Conservation (phyloP, 2,329 filamentous ascomycete species). For the Aureobasidium melanogenum region DNA sequence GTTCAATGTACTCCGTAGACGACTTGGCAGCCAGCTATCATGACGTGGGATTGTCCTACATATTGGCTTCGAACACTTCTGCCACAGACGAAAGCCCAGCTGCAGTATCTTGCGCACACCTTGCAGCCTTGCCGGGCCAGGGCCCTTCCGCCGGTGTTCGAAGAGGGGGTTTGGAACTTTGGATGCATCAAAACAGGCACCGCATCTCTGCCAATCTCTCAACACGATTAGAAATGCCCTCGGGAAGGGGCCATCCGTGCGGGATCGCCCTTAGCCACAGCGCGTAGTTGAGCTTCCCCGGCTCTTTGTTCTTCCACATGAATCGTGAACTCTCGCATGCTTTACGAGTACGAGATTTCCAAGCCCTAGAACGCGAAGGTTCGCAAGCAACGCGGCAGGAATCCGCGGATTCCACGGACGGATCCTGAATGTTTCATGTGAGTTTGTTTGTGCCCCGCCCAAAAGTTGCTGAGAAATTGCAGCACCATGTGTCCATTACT, state of each 20-base stretch:
- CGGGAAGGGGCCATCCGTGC: neutral
- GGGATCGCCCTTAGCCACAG: neutral
- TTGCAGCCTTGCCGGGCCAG: neutral
- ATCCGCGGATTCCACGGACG: neutral
- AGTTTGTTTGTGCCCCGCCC: neutral
- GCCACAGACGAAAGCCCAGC: constrained; percentile 2
- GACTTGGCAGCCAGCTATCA: neutral
- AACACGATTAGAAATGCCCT: neutral
- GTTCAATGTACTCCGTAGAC: neutral
- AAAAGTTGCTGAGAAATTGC: neutral
- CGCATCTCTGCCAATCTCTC: neutral
- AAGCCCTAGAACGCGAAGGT: no score
- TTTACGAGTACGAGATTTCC: neutral
- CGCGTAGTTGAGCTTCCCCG: neutral
- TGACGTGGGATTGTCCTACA: neutral
- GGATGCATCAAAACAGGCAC: neutral
- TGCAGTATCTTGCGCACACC: neutral
- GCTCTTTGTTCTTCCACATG: neutral
- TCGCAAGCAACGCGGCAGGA: no score
- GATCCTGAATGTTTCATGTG: neutral
- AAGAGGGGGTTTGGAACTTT: neutral
- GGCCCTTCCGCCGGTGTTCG: neutral
- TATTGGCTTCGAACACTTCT: neutral
- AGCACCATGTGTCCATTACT: neutral
- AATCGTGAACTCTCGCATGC: neutral